A percentile compares a stretch with the other conserved stretches of the same genome.
Evolutionary conservation across 345 rosid species (phyloP).

Genomic region (Erysimum cheiranthoides): DNA sequence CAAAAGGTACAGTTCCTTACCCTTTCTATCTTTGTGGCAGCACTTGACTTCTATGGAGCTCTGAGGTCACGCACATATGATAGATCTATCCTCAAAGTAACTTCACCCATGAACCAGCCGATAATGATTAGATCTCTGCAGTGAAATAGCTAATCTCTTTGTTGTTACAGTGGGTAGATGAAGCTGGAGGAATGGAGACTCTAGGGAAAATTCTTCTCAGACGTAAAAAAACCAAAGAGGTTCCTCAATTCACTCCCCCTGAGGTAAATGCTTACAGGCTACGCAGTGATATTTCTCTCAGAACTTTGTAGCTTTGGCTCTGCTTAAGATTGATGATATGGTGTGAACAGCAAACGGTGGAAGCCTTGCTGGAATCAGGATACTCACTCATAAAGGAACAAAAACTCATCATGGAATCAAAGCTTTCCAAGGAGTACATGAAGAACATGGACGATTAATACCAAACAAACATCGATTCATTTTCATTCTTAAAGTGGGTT

Average conservation of each 20-base stretch:
- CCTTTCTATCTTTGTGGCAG: conserved; percentile 45
- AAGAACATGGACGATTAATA: conserved; percentile 70
- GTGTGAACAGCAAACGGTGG: conserved; percentile 84
- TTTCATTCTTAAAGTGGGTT: conserved; percentile 22
- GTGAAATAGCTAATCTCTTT: conserved; percentile 28
- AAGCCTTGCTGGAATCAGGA: conserved; percentile 90
- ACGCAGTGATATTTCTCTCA: conserved; percentile 14
- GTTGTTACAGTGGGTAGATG: conserved; percentile 77
- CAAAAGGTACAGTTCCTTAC: conserved; percentile 1
- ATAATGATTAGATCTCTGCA: neutral
- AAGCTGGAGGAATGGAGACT: conserved; percentile 75
- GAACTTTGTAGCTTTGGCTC: conserved; percentile 5
- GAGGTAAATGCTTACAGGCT: conserved; percentile 53
- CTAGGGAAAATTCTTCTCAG: conserved; percentile 73
- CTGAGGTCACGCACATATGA: conserved; percentile 92
- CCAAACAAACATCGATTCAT: conserved; percentile 26
- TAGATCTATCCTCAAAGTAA: conserved; percentile 75
- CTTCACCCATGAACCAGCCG: conserved; percentile 5
- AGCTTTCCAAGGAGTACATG: conserved; percentile 91
- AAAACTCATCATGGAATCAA: conserved; percentile 71
- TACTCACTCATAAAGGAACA: conserved; percentile 79
- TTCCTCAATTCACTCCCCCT: conserved; percentile 80
- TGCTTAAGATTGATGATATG: neutral
- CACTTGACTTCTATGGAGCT: conserved; percentile 96
- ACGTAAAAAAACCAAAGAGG: conserved; percentile 57